Conservation (phyloP, 371 early-diverging fungal genomes). For the Rhizopus arrhizus region DNA sequence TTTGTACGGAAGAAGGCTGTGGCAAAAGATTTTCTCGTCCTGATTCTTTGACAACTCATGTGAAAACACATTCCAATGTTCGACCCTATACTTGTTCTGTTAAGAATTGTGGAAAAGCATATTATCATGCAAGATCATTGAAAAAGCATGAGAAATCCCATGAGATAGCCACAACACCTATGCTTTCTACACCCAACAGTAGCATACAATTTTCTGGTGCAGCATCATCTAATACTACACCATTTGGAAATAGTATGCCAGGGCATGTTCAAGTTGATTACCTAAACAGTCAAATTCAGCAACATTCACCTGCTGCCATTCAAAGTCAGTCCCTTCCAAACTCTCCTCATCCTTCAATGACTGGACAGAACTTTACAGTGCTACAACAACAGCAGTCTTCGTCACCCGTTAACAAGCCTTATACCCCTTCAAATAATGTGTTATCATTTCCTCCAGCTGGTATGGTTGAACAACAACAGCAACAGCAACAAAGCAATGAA, state of each 20-base stretch:
- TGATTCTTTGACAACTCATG: constrained; percentile 87
- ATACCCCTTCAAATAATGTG: constrained; percentile 30
- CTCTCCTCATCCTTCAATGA: constrained; percentile 20
- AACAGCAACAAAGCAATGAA: constrained; percentile 7
- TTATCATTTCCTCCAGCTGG: constrained; percentile 36
- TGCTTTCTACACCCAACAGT: constrained; percentile 21
- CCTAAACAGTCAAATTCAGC: constrained; percentile 22
- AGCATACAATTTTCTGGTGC: constrained; percentile 14
- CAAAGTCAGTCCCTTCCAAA: constrained; percentile 23
- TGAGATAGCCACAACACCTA: constrained; percentile 22
- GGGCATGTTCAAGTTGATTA: constrained; percentile 24
- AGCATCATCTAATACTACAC: constrained; percentile 1
- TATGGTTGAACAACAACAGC: constrained; percentile 30
- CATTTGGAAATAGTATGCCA: constrained; percentile 6
- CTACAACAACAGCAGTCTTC: not conserved
- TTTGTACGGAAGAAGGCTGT: constrained; percentile 57
- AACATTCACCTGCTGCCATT: constrained; percentile 3
- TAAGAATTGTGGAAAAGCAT: constrained; percentile 72
- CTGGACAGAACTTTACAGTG: constrained; percentile 3
- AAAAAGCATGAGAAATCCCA: constrained; percentile 77
- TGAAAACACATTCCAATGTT: constrained; percentile 84
- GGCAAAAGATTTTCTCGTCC: constrained; percentile 85
- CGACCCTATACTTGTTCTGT: constrained; percentile 69
- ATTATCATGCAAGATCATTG: constrained; percentile 80
- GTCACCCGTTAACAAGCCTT: constrained; percentile 19